A percentile compares a stretch with the other conserved stretches of the same genome.
Conservation (phyloP, 2,329 filamentous ascomycete genomes). For the Dactylellina drechsleri region DNA sequence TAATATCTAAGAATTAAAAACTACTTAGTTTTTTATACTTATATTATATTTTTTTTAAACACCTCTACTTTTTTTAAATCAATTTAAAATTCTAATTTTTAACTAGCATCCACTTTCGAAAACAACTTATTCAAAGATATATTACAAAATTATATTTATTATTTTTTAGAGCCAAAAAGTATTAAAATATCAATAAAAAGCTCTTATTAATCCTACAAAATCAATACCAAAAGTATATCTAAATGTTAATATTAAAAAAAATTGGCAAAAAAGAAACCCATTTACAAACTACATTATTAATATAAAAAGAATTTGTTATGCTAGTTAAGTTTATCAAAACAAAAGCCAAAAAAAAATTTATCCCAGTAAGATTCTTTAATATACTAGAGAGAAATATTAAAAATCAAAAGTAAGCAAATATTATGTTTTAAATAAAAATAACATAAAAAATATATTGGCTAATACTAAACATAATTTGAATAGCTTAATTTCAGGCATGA, state of each 20-base stretch:
- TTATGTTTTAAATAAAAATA: neutral
- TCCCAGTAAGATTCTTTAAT: neutral
- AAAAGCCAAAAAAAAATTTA: neutral
- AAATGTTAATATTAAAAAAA: neutral
- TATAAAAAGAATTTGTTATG: neutral
- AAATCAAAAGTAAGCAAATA: neutral
- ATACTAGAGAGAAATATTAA: conserved; percentile 5
- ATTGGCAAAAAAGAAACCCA: neutral
- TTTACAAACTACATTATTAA: conserved; percentile 7
- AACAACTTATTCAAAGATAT: neutral
- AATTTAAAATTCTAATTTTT: neutral
- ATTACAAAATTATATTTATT: neutral
- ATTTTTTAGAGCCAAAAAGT: neutral
- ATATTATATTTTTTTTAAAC: neutral
- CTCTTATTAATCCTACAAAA: neutral
- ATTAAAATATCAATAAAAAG: neutral
- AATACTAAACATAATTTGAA: too few relatives aligned
- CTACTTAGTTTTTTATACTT: neutral
- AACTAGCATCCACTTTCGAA: neutral
- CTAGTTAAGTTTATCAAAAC: conserved; percentile 4
- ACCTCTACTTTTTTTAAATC: neutral
- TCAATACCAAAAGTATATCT: neutral
- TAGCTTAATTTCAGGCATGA: too few relatives aligned
- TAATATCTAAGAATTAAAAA: neutral
- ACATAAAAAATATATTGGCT: too few relatives aligned